phyloP scores from a whole-genome alignment of 2,329 filamentous ascomycete species.

The Pseudovirgaria hyperparasitica region DNA sequence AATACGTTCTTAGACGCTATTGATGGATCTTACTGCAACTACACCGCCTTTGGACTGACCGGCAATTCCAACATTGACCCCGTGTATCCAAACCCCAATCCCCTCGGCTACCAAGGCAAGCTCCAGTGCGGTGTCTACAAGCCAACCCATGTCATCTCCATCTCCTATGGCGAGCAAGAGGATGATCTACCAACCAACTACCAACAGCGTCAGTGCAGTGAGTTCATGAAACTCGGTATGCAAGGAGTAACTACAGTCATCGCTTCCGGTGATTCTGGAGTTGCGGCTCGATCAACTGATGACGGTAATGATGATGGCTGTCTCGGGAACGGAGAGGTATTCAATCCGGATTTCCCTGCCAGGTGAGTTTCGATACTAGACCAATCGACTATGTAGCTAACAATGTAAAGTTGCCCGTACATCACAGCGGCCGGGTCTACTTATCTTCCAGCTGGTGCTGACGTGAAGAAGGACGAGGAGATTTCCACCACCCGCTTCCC shows the following conservation, averaged over 20 bases:
- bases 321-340: slow-evolving; percentile 19
- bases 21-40: slow-evolving; percentile 38
- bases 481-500: no score
- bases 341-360: slow-evolving; percentile 30
- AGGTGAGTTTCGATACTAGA: slow-evolving; percentile 25
- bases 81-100: slow-evolving; percentile 34
- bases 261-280: slow-evolving; percentile 36
- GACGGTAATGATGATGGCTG: slow-evolving; percentile 21
- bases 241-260: slow-evolving; percentile 37
- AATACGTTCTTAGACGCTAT: slow-evolving; percentile 27
- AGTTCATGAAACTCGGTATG: slow-evolving; percentile 37
- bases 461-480: no score
- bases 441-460: no score
- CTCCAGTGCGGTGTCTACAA: slow-evolving; percentile 35
- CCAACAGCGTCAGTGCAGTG: slow-evolving; percentile 35
- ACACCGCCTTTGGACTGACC: slow-evolving; percentile 31
- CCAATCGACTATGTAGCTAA: slow-evolving; percentile 11
- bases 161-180: slow-evolving; percentile 45
- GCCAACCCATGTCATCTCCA: slow-evolving; percentile 44
- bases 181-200: slow-evolving; percentile 40
- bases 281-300: slow-evolving; percentile 23
- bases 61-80: slow-evolving; percentile 37
- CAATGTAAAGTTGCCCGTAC: slow-evolving; percentile 18
- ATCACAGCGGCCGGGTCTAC: slow-evolving; percentile 32
- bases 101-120: slow-evolving; percentile 36